phyloP scores from a whole-genome alignment of 2,329 filamentous ascomycete genomes.

The Aspergillus latus region DNA sequence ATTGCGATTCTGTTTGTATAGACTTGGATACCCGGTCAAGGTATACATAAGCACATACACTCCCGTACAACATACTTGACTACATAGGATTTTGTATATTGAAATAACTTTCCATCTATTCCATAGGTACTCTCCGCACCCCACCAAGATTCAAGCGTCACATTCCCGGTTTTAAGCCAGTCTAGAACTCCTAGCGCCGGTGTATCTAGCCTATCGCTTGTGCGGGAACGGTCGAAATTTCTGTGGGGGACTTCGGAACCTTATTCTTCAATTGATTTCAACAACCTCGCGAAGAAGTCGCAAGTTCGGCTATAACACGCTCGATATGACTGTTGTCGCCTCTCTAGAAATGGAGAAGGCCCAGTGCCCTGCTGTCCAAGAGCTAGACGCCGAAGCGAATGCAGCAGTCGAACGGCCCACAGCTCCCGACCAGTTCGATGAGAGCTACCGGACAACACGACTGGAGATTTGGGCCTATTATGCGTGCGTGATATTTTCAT shows the following conservation, averaged over 20 bases:
- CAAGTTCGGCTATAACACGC: not conserved
- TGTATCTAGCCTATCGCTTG: not conserved
- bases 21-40: not conserved
- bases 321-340: not conserved
- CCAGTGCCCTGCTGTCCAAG: slow-evolving; percentile 1
- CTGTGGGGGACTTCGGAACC: not conserved
- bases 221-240: not conserved
- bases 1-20: slow-evolving; percentile 9
- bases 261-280: not conserved
- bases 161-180: not conserved
- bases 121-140: not conserved
- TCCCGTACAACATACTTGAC: too few species aligned
- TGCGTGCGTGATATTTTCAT: slow-evolving; percentile 35
- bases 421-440: slow-evolving; percentile 57
- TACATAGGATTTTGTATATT: not conserved
- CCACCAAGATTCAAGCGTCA: not conserved
- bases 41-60: not conserved
- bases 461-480: slow-evolving; percentile 61
- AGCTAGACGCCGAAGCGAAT: slow-evolving; percentile 8
- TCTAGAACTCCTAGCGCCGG: slow-evolving; percentile 1
- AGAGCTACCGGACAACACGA: slow-evolving; percentile 52
- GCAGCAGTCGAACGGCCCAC: slow-evolving; percentile 38
- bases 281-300: not conserved
- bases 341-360: slow-evolving; percentile 3
- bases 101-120: too few species aligned